A percentile compares a stretch with the other conserved stretches of the same genome.
Evolutionary conservation across 495 filamentous ascomycete species (phyloP).

Genomic region (Sordaria brevicollis): DNA sequence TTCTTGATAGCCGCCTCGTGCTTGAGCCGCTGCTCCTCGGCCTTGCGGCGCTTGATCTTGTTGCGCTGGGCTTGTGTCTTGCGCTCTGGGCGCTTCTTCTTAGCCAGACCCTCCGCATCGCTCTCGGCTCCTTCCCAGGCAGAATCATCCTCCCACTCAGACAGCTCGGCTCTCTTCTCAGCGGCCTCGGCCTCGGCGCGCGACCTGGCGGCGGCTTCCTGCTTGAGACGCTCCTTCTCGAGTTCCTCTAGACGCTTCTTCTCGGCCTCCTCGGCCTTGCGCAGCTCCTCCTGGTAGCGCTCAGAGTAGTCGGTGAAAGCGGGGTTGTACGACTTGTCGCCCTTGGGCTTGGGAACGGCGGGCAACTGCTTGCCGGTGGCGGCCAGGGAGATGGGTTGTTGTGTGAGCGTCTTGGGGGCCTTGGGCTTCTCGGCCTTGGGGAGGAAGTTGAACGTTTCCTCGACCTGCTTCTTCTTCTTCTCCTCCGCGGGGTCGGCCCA

Average conservation of each 20-base stretch:
- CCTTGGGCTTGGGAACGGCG: conserved; percentile 66
- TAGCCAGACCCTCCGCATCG: conserved; percentile 49
- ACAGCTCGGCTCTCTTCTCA: conserved; percentile 56
- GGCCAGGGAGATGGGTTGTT: conserved; percentile 67
- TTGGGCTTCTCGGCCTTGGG: conserved; percentile 52
- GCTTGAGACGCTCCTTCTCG: conserved; percentile 46
- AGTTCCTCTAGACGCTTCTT: conserved; percentile 61
- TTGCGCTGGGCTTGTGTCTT: conserved; percentile 84
- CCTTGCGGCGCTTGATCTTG: conserved; percentile 76
- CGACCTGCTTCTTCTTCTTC: conserved; percentile 35
- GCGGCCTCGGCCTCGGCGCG: conserved; percentile 51
- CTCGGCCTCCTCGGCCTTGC: conserved; percentile 70
- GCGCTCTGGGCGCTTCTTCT: conserved; percentile 61
- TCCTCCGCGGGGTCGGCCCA: conserved; percentile 53
- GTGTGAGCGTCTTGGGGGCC: conserved; percentile 65
- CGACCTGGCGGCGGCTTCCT: conserved; percentile 42
- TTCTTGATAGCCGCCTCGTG: conserved; percentile 63
- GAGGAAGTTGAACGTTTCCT: conserved; percentile 43
- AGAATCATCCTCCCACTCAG: conserved; percentile 71
- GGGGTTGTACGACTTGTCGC: conserved; percentile 86
- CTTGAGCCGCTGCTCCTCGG: conserved; percentile 60
- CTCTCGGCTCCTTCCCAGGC: conserved; percentile 81
- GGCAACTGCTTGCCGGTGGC: conserved; percentile 67
- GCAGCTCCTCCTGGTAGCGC: conserved; percentile 60
- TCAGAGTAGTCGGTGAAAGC: conserved; percentile 72